These are phyloP conservation scores for Chaetomium tenue DNA, from an alignment of 495 filamentous ascomycete species.

Conservation along the genomic window DNA sequence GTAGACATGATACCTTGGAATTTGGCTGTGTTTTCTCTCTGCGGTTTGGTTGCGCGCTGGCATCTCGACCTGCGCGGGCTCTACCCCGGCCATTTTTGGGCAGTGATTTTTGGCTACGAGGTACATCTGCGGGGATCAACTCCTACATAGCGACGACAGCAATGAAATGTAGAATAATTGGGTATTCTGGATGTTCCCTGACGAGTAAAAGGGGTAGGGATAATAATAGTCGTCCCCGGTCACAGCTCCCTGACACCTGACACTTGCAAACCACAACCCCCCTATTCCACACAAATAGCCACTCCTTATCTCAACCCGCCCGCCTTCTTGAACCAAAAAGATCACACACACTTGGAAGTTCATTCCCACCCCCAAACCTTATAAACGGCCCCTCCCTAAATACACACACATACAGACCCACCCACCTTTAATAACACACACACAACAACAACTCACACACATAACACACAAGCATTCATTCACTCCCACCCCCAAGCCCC, in stretches of 20 bases:
- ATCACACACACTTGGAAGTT: no score
- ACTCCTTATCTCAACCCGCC: no score
- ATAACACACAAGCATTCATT: no score
- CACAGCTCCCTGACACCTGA: no score
- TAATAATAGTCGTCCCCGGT: no score
- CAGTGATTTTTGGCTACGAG: neutral
- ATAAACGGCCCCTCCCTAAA: slow-evolving; percentile 42
- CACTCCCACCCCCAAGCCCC: slow-evolving; percentile 42
- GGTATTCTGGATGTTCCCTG: neutral
- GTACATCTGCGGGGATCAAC: slow-evolving; percentile 18
- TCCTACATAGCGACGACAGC: slow-evolving; percentile 16
- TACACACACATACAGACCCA: neutral
- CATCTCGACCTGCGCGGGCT: slow-evolving; percentile 22
- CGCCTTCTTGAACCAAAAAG: no score
- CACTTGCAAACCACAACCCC: no score
- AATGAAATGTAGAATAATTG: slow-evolving; percentile 2
- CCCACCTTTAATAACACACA: neutral
- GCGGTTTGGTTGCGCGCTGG: slow-evolving; percentile 15
- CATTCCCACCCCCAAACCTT: slow-evolving; percentile 37
- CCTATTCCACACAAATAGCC: no score
- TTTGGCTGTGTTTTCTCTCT: slow-evolving; percentile 18
- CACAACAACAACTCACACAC: neutral
- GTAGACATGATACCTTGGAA: slow-evolving; percentile 16
- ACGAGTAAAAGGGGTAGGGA: no score
- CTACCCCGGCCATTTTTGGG: slow-evolving; percentile 17